Evolutionary conservation across 208 protist species (phyloP), one percentile per base, ranked within the genome.

Genomic region (Vickermania ingenoplastis): DNA sequence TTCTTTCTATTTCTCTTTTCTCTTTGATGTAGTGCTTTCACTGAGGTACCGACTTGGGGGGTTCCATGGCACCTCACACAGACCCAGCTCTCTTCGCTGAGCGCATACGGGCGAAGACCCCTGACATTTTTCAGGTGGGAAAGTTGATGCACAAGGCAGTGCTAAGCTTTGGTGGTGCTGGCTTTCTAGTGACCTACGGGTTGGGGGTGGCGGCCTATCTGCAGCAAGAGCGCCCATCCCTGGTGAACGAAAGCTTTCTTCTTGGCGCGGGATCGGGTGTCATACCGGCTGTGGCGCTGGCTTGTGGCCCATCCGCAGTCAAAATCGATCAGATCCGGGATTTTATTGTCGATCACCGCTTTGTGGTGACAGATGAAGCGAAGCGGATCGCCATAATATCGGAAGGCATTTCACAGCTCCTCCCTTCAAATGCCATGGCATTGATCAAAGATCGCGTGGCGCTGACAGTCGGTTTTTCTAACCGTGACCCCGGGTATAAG

Each of bases 141-240:
- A 86, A 88, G 61, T 73, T 79, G 0, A 73, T 82, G 11, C 89
- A 84, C 0, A 91, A 88, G 65, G 81, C 74, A 2, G 85, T 95
- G 11, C 64, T 95, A 1, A 91, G 83, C 63, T 95, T 95, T 67
- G 89, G 89, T 30, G 89, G 83, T 22, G 77, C 73, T 49, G 89
- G 85, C 5, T 92, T 92, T 59, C 79, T 95, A 24, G 83, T 91
- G 25, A 92, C 84, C 21, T 95, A 95, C 63, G 59, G 73, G 2
- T 81, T 95, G 50, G 89, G 89, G n/a, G 89, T 95, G 0, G 89
- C 84, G n/a, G 71, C 82, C 2, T 95, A 83, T 68, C 71, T 95
- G 2, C 89, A 92, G 65, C 72, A 95, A 62, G 83, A 95, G 57
- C 83, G 89, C 72, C 73, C 77, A 22, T 78, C 89, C 29, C 66